Evolutionary conservation across 345 rosid genomes (phyloP), one percentile per base, ranked within the genome.

Genomic region (Linum tenue): DNA sequence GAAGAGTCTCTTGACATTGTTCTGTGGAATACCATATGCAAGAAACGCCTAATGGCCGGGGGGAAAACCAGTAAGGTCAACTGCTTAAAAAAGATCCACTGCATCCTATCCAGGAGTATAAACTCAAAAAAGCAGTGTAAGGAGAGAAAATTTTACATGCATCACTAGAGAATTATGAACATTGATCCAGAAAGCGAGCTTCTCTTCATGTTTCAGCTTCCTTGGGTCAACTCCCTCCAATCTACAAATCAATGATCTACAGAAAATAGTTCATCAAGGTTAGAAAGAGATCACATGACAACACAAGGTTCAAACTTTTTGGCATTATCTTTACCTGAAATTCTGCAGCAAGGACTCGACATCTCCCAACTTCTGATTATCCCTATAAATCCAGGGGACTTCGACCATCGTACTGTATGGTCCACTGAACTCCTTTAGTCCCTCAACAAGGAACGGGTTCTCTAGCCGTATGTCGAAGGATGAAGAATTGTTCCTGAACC

Each of bases 111-210:
- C 31, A 22, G 22, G 61, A 60, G 67, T 56, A 39, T 51, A 22
- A 17, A 38, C 5, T 40, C 5, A 56, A 53, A 50, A 48, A 22
- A 22, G 44, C 50, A 37, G 16, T 7, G 15, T 35, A 16, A 9
- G 68, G 66, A 51, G 67, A 70, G 75, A 55, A 48, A 72, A 60
- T 85, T 22, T 22, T 89, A 95, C 99, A 82, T 95, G 99, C 99
- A 91, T 95, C 74, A 87, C 92, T 48, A 91, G 70, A 14, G 96
- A 87, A 73, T 95, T 95, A 79, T 95, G 99, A 67, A 90, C 71
- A 57, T 95, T 95, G 75, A 91, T 84, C 99, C 97, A 95, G 77
- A 95, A 95, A 17, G 99, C 96, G 36, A 95, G 74, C 79, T 88
- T 90, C 80, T 94, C 99, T 66, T 84, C 91, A n/a, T 85, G 87